Conservation (phyloP, 2,329 filamentous ascomycete genomes). For the Alternaria brassicae region DNA sequence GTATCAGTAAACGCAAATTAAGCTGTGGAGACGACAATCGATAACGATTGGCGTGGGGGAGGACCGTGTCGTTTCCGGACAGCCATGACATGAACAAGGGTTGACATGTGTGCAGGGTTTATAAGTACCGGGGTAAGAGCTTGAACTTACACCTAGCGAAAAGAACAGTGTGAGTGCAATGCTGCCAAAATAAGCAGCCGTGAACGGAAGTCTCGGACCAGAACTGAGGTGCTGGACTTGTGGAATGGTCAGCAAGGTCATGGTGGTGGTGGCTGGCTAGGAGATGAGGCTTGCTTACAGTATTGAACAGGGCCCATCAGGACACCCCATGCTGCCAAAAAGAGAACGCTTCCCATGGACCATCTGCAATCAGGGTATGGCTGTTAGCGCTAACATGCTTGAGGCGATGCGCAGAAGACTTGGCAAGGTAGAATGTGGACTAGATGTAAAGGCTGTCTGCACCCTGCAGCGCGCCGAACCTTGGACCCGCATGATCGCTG, state of each 20-base stretch:
- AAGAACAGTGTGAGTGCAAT: constrained; percentile 91
- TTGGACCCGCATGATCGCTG: constrained; percentile 53
- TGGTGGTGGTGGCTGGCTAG: constrained; percentile 16
- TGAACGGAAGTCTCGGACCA: constrained; percentile 85
- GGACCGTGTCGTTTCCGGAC: constrained; percentile 27
- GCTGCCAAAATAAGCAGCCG: constrained; percentile 91
- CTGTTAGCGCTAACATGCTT: constrained; percentile 47
- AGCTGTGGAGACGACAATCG: constrained; percentile 34
- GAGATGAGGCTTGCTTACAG: constrained; percentile 48
- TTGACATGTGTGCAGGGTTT: constrained; percentile 23
- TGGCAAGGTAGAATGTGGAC: constrained; percentile 36
- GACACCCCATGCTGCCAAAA: constrained; percentile 90
- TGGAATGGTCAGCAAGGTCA: constrained; percentile 26
- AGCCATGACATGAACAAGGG: constrained; percentile 36
- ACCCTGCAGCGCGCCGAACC: constrained; percentile 49
- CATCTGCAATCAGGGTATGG: constrained; percentile 67
- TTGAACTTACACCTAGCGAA: constrained; percentile 80
- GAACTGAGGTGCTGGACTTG: constrained; percentile 80
- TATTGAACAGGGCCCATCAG: constrained; percentile 92
- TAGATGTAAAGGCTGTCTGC: constrained; percentile 38
- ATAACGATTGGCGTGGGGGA: constrained; percentile 39
- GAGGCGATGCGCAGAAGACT: constrained; percentile 36
- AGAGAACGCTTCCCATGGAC: constrained; percentile 90
- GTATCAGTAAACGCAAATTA: constrained; percentile 43
- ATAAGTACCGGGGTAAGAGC: constrained; percentile 17